Evolutionary conservation across 148 eudicot genomes (phyloP), one percentile per base, ranked within the genome.

Genomic region (Polygonum maritimum): DNA sequence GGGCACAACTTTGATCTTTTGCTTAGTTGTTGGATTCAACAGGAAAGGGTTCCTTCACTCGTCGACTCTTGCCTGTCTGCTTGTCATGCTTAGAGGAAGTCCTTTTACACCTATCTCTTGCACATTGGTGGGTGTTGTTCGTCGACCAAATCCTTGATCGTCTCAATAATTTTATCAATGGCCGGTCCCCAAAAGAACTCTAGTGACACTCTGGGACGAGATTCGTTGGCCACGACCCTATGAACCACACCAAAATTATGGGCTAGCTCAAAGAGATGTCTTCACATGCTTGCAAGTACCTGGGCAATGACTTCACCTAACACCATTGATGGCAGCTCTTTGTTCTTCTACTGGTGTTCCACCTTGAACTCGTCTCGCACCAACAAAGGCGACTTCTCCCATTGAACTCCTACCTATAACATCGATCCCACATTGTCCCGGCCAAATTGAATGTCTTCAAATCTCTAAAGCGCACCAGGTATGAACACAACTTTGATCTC

Each of bases 141-240:
- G 44, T 81, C 80, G 26, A 77, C 41, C 74, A 26, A 26, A 5
- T 36, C 19, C 9, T 77, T 49, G 5, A 77, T 15, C 2, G 83
- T 80, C 12, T 80, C 78, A 15, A 81, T 74, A 1, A 48, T 33
- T 39, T 65, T 41, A 39, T 65, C 35, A 16, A 36, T 13, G 18
- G n/a, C 41, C 2, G 83, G 83, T 72, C 80, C 80, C 55, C 77
- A 77, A 54, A 81, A 81, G 70, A 77, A 47, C 36, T 77, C 83
- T 2, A 81, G n/a, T 3, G 83, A 77, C n/a, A n/a, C 75, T 45
- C 83, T 77, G 15, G 58, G 48, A 15, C 47, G 60, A 55, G 48
- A 8, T 69, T 77, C 52, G 58, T 81, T 74, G 13, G 74, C 74
- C 45, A 81, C 80, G 13, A 77, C 80, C 48, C 83, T 77, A 67